Conservation (phyloP, 768 basidiomycete species). For the Trametes cubensis region DNA sequence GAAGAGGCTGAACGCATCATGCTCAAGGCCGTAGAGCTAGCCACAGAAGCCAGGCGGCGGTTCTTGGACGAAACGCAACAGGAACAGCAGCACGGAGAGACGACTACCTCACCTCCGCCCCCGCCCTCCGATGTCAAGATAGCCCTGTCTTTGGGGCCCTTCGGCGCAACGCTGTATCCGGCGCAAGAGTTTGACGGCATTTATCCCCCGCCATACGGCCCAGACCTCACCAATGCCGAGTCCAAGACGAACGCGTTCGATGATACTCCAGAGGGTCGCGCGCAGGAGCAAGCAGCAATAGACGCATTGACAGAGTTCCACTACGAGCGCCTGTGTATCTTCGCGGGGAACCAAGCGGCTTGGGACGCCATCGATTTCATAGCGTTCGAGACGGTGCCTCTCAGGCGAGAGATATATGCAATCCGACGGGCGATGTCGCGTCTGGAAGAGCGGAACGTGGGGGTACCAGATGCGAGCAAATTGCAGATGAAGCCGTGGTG, state of each 20-base stretch:
- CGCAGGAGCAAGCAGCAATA: conserved; percentile 44
- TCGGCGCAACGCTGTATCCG: conserved; percentile 64
- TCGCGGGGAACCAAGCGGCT: conserved; percentile 46
- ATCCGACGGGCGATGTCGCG: conserved; percentile 61
- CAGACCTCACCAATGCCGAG: conserved; percentile 43
- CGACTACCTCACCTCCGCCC: conserved; percentile 7
- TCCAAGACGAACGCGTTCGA: conserved; percentile 44
- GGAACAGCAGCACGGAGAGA: conserved; percentile 7
- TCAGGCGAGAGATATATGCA: conserved; percentile 63
- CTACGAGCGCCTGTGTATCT: conserved; percentile 57
- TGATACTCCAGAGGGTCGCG: conserved; percentile 30
- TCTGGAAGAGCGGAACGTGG: conserved; percentile 30
- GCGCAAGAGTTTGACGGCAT: conserved; percentile 75
- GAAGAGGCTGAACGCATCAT: conserved; percentile 50
- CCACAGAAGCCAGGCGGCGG: conserved; percentile 46
- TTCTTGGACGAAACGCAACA: conserved; percentile 33
- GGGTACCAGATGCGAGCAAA: not conserved
- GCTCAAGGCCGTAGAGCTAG: conserved; percentile 55
- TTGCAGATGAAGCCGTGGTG: conserved; percentile 65
- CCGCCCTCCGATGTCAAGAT: conserved; percentile 42
- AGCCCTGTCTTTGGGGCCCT: conserved; percentile 74
- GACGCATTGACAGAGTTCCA: conserved; percentile 65
- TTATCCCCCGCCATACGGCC: conserved; percentile 79
- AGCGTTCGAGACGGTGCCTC: conserved; percentile 80
- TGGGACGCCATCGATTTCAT: conserved; percentile 65